phyloP scores from a whole-genome alignment of 495 filamentous ascomycete genomes.

The Penicillium bovifimosum region DNA sequence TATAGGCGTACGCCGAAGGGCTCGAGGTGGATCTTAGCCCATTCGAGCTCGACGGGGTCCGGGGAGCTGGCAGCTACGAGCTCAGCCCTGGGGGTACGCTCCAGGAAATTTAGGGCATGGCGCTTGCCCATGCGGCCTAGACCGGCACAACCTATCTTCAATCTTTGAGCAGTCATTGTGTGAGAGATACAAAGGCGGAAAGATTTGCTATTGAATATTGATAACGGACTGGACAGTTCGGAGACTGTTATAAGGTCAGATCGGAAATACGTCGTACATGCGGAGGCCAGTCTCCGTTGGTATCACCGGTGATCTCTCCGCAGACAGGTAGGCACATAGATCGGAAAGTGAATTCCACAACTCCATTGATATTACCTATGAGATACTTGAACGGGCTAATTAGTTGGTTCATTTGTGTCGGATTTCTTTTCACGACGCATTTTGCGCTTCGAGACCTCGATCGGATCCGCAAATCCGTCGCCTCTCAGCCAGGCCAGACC shows the following conservation, averaged over 20 bases:
- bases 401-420: slow-evolving; percentile 4
- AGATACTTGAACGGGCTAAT: not conserved
- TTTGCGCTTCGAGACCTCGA: slow-evolving; percentile 31
- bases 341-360: slow-evolving; percentile 27
- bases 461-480: slow-evolving; percentile 53
- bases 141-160: slow-evolving; percentile 48
- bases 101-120: slow-evolving; percentile 49
- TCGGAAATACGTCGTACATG: not conserved
- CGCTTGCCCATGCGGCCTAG: slow-evolving; percentile 56
- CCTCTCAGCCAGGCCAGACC: slow-evolving; percentile 70
- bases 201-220: not conserved
- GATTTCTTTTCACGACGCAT: slow-evolving; percentile 26
- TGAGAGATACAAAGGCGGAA: not conserved
- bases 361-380: not conserved
- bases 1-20: slow-evolving; percentile 45
- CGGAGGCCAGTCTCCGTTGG: slow-evolving; percentile 22
- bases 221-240: not conserved
- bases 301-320: too few species aligned
- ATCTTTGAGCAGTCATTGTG: slow-evolving; percentile 40
- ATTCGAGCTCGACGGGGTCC: slow-evolving; percentile 45
- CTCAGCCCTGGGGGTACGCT: slow-evolving; percentile 47
- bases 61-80: slow-evolving; percentile 49
- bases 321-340: not conserved
- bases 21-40: slow-evolving; percentile 44
- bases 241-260: not conserved